Evolutionary conservation across 768 basidiomycete species (phyloP), one percentile per base, ranked within the genome.

Genomic region (Steccherinum ochraceum): DNA sequence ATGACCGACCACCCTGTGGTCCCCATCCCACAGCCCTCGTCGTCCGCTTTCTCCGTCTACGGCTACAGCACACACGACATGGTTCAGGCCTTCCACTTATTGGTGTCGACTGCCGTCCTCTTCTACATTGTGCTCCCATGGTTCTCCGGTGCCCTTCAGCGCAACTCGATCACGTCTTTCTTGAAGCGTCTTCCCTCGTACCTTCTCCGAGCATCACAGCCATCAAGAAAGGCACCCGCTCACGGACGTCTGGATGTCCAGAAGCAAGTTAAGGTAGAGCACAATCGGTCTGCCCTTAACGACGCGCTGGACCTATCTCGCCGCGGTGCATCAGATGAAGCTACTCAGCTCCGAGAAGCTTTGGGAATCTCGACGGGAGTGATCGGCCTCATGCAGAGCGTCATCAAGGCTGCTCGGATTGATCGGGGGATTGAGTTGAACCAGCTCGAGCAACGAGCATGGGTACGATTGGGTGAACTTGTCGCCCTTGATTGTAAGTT

Each of bases 41-140:
- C 61, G 10, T 41, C 60, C 4, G 49, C 57, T 20, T 40, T 45
- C 26, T 3, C 51, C 12, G 18, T 11, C 2, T 52, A 56, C 30
- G 53, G 49, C 16, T 83, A 75, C 70, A 67, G 71, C 4, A 76
- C 76, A 72, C 70, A 71, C 41, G 77, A 83, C 46, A 66, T 72
- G 41, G 58, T 84, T n/a, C 85, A 87, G 58, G 59, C 71, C 3
- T 75, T 85, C 65, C 88, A 89, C 57, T 68, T 89, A 1, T 55
- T 80, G 20, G 81, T 85, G 12, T 87, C 86, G 12, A 61, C 80
- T 26, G 65, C 84, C 0, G 77, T 89, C 3, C 73, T 90, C 49
- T 62, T 75, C 50, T 76, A 77, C 18, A 78, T 83, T 52, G 70
- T 85, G 24, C 51, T 80, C 3, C 63, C 70, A 56, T 72, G 77